Evolutionary conservation across 345 rosid species (phyloP), one percentile per base, ranked within the genome.

Genomic region (Stellera chamaejasme): DNA sequence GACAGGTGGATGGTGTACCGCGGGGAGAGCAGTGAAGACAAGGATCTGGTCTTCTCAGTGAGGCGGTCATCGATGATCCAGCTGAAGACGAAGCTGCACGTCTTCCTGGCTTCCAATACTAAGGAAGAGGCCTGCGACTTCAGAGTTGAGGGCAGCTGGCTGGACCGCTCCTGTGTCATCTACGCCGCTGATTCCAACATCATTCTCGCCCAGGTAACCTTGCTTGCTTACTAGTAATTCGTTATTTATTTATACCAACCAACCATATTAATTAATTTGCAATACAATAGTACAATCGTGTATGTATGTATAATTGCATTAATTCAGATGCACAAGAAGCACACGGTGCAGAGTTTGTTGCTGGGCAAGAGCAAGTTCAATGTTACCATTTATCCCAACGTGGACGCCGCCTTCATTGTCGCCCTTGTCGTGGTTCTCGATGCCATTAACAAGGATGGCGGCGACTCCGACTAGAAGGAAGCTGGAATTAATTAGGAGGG

Each of bases 271-370:
- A n/a, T n/a, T n/a, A n/a, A n/a, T n/a, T n/a, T n/a, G n/a, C n/a
- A n/a, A n/a, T n/a, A n/a, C n/a, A n/a, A n/a, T n/a, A n/a, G n/a
- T n/a, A n/a, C n/a, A n/a, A n/a, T n/a, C n/a, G n/a, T n/a, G n/a
- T n/a, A n/a, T n/a, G n/a, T n/a, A n/a, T n/a, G n/a, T n/a, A 15
- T 19, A 16, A 16, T 48, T 59, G 46, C 36, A 26, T 39, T 2
- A 5, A 32, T 55, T 50, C 67, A 72, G 67, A 72, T 68, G 73
- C 63, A 68, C 50, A 57, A 68, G 54, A 61, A 49, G 58, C 36
- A 27, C 13, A 1, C 50, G 3, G 48, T 57, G 44, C 45, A 46
- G 42, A 56, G 69, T 27, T 10, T 53, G 10, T 5, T 46, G 43
- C 26, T 55, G 10, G 67, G 62, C 5, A 63, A 61, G 48, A 73